Percentiles rank a stretch among this genome's conserved stretches.
phyloP scores from a whole-genome alignment of 2,329 filamentous ascomycete species.

The Ilyonectria mors-panacis region DNA sequence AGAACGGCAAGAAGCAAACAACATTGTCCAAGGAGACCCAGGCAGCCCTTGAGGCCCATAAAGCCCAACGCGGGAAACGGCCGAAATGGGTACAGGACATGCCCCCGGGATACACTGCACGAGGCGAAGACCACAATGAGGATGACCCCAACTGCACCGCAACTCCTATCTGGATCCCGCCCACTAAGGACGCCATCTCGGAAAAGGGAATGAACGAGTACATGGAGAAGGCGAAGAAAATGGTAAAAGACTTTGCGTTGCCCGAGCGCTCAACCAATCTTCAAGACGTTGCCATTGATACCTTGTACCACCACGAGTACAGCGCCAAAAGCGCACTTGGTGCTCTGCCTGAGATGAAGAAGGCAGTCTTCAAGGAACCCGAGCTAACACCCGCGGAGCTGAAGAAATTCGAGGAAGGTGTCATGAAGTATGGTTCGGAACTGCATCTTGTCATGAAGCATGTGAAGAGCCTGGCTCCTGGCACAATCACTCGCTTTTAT shows the following conservation, averaged over 20 bases:
- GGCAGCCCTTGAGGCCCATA: slow-evolving; percentile 86
- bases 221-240: slow-evolving; percentile 76
- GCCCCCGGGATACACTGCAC: slow-evolving; percentile 85
- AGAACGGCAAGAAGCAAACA: slow-evolving; percentile 81
- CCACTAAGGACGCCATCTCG: slow-evolving; percentile 64
- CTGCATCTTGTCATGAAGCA: slow-evolving; percentile 86
- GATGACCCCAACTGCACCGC: slow-evolving; percentile 83
- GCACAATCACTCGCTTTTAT: slow-evolving; percentile 91
- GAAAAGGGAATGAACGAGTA: slow-evolving; percentile 81
- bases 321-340: slow-evolving; percentile 79
- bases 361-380: slow-evolving; percentile 86
- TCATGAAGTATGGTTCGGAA: slow-evolving; percentile 92
- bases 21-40: slow-evolving; percentile 86
- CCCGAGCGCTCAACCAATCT: slow-evolving; percentile 87
- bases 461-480: slow-evolving; percentile 85
- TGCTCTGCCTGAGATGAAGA: slow-evolving; percentile 77
- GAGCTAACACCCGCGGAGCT: slow-evolving; percentile 82
- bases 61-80: slow-evolving; percentile 81
- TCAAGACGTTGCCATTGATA: slow-evolving; percentile 84
- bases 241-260: slow-evolving; percentile 79
- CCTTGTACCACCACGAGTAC: slow-evolving; percentile 81
- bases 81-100: slow-evolving; percentile 96
- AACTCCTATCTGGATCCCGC: slow-evolving; percentile 84
- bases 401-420: slow-evolving; percentile 93
- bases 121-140: slow-evolving; percentile 83